Evolutionary conservation across 768 basidiomycete genomes (phyloP), one percentile per base, ranked within the genome.

Genomic region (Cystobasidium onofrii): DNA sequence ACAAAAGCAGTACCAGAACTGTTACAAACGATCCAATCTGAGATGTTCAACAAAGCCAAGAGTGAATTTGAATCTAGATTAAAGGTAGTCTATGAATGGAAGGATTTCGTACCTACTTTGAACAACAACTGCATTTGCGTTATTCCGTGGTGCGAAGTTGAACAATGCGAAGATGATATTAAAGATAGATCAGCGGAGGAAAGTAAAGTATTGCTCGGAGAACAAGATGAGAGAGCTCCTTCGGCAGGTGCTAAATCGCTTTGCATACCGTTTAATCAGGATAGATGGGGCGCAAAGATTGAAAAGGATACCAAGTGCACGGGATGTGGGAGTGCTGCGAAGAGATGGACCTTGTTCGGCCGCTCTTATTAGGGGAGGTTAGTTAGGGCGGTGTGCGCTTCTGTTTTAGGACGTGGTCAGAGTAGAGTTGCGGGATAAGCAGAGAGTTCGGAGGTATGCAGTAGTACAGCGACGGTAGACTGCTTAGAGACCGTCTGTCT

Each of bases 191-290:
- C 89, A 80, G 91, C 87, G 72, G 84, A 87, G 81, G 87, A 89
- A 41, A 43, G 33, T 34, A 70, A 60, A 27, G 66, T 66, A 54
- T 12, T 39, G 13, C 65, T 55, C 0, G 55, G 36, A 3, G 88
- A 89, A 27, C 83, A 83, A 78, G 96, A 99, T 79, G 92, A 92
- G 80, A 90, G 91, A 36, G 95, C 94, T 20, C 96, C 96, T 0
- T 94, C 92, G 18, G 93, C 96, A 15, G 96, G 96, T 64, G 96
- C 96, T 74, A 99, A 99, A 81, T 92, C 92, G 0, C 88, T 99
- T 1, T 90, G 89, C 78, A 98, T 98, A 83, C 96, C 96, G 3
- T 94, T 94, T 81, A 90, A 97, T 78, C 96, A 98, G 82, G 85
- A 83, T 1, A 86, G 85, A 43, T 98, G 89, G 87, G 84, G 87